Conservation (phyloP, 495 filamentous ascomycete genomes). For the Astrocystis sublimbata region DNA sequence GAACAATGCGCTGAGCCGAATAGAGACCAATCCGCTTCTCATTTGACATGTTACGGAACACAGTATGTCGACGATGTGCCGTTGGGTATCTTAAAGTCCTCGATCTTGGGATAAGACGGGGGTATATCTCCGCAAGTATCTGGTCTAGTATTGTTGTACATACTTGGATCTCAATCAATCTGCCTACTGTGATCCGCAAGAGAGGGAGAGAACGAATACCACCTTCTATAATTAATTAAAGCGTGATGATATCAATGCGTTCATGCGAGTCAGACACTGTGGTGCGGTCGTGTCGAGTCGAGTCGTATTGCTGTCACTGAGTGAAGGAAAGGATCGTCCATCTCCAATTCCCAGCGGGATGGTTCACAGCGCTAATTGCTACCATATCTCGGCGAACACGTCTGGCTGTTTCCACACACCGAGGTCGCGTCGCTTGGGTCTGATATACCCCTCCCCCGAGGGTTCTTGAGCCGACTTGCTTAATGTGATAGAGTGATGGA, state of each 20-base stretch:
- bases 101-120: constrained; percentile 10
- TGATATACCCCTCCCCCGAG: neutral
- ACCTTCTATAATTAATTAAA: constrained; percentile 2
- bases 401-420: neutral
- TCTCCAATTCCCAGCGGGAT: neutral
- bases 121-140: neutral
- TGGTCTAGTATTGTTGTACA: neutral
- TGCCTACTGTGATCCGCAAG: neutral
- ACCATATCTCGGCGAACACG: neutral
- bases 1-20: too few species aligned
- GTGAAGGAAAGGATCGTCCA: too few species aligned
- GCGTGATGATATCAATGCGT: neutral
- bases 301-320: neutral
- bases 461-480: too few species aligned
- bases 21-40: neutral
- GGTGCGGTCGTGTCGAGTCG: neutral
- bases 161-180: neutral
- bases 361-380: constrained; percentile 4
- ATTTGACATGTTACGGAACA: neutral
- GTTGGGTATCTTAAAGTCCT: constrained; percentile 16
- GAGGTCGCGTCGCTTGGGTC: neutral
- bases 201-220: constrained; percentile 2
- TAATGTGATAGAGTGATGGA: neutral
- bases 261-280: neutral
- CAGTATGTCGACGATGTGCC: neutral